These are phyloP conservation scores for Populus davidiana DNA, from an alignment of 345 rosid species.

Conservation along the genomic window DNA sequence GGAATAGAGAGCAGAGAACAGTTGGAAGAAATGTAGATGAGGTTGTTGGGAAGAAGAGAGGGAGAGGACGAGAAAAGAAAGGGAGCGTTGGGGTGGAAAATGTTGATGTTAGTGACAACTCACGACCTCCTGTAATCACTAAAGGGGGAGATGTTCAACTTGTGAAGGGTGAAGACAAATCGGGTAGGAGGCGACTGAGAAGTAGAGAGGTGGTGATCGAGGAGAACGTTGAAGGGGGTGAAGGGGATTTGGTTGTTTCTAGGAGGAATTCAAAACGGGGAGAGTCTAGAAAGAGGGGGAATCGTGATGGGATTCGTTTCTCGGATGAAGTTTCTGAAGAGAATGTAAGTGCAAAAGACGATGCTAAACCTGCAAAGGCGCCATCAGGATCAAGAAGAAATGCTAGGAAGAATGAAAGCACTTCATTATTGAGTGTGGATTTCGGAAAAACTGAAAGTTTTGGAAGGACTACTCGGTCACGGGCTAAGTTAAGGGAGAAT, in stretches of 20 bases:
- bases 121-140: not conserved
- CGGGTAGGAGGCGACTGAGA: constrained; percentile 21
- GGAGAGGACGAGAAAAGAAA: constrained; percentile 12
- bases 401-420: not conserved
- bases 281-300: not conserved
- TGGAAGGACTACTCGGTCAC: constrained; percentile 29
- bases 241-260: not conserved
- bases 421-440: not conserved
- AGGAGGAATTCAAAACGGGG: not conserved
- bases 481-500: constrained; percentile 6
- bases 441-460: constrained; percentile 11
- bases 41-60: constrained; percentile 29
- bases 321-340: not conserved
- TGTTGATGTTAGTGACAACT: not conserved
- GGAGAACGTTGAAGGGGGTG: not conserved
- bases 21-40: not conserved
- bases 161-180: not conserved
- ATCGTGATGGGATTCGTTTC: not conserved
- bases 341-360: not conserved
- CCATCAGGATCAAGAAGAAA: not conserved
- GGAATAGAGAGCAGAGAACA: not conserved
- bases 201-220: constrained; percentile 16
- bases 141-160: not conserved
- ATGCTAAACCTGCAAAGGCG: not conserved
- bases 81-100: not conserved